phyloP scores from a whole-genome alignment of 2,329 filamentous ascomycete genomes.

The Scedosporium boydii region DNA sequence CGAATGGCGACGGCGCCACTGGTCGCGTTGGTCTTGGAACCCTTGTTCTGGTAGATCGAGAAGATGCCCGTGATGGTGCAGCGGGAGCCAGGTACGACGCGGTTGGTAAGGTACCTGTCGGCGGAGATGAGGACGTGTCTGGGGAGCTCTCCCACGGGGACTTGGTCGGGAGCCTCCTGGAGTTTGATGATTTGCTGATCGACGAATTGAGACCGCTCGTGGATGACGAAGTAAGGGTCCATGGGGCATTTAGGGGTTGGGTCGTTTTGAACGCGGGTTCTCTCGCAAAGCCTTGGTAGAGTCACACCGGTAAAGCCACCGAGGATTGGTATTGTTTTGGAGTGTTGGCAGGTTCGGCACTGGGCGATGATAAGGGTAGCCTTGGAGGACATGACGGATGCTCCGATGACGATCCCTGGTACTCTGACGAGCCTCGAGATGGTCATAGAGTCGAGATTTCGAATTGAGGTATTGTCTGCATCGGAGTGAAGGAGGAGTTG shows the following conservation, averaged over 20 bases:
- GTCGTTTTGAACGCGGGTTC: conserved; percentile 55
- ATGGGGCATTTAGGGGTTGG: conserved; percentile 69
- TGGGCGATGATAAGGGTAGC: conserved; percentile 78
- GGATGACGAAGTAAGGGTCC: conserved; percentile 91
- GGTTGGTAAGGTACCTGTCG: conserved; percentile 91
- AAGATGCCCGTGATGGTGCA: conserved; percentile 97
- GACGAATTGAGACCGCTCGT: conserved; percentile 90
- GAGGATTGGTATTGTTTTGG: conserved; percentile 59
- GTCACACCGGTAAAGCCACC: conserved; percentile 84
- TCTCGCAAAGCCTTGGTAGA: conserved; percentile 68
- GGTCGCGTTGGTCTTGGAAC: conserved; percentile 62
- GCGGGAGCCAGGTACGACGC: conserved; percentile 87
- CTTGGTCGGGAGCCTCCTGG: conserved; percentile 94
- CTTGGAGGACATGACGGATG: conserved; percentile 93
- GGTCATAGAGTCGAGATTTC: conserved; percentile 84
- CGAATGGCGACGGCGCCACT: conserved; percentile 85
- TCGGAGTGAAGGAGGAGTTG: conserved; percentile 92
- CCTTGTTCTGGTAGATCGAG: conserved; percentile 94
- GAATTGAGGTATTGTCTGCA: conserved; percentile 83
- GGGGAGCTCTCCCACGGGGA: conserved; percentile 91
- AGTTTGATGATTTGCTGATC: conserved; percentile 98
- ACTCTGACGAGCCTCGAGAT: conserved; percentile 94
- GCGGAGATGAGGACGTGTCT: conserved; percentile 92
- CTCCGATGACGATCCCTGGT: conserved; percentile 94
- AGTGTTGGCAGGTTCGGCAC: conserved; percentile 76